Conservation (phyloP, 2,329 filamentous ascomycete species). For the Sarocladiaceae sp. region DNA sequence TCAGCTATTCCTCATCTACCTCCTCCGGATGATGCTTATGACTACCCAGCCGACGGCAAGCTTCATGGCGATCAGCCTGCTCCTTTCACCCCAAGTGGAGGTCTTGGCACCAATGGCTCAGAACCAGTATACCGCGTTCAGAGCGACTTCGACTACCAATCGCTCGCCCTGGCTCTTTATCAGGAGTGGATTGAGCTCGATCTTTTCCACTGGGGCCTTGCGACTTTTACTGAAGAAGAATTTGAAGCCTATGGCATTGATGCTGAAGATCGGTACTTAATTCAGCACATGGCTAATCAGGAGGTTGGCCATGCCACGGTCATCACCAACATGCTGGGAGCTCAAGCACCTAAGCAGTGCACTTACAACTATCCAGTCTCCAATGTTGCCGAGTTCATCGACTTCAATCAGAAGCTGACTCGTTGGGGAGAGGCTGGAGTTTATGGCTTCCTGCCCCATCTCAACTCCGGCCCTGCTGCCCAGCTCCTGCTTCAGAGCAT, state of each 20-base stretch:
- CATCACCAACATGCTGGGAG: conserved; percentile 72
- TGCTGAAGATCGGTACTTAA: conserved; percentile 64
- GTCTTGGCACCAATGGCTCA: conserved; percentile 73
- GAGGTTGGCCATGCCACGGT: conserved; percentile 75
- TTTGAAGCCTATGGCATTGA: conserved; percentile 66
- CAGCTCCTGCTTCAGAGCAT: conserved; percentile 73
- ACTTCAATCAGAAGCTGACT: conserved; percentile 84
- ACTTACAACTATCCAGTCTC: conserved; percentile 77
- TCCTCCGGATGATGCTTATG: conserved; percentile 56
- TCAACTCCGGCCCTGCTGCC: conserved; percentile 71
- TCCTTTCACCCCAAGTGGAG: conserved; percentile 69
- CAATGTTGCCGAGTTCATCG: conserved; percentile 72
- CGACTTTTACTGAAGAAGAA: conserved; percentile 63
- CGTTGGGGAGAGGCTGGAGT: conserved; percentile 76
- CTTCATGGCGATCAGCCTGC: conserved; percentile 65
- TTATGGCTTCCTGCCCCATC: conserved; percentile 74
- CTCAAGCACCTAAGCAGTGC: conserved; percentile 66
- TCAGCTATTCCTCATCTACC: conserved; percentile 54
- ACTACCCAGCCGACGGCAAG: conserved; percentile 67
- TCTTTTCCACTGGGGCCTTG: conserved; percentile 73
- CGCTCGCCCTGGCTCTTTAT: conserved; percentile 69
- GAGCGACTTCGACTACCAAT: conserved; percentile 81
- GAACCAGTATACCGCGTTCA: conserved; percentile 71
- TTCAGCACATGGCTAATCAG: conserved; percentile 74
- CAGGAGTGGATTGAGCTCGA: conserved; percentile 85